Evolutionary conservation across 495 filamentous ascomycete genomes (phyloP), one percentile per base, ranked within the genome.

Genomic region (Penicillium waksmanii): DNA sequence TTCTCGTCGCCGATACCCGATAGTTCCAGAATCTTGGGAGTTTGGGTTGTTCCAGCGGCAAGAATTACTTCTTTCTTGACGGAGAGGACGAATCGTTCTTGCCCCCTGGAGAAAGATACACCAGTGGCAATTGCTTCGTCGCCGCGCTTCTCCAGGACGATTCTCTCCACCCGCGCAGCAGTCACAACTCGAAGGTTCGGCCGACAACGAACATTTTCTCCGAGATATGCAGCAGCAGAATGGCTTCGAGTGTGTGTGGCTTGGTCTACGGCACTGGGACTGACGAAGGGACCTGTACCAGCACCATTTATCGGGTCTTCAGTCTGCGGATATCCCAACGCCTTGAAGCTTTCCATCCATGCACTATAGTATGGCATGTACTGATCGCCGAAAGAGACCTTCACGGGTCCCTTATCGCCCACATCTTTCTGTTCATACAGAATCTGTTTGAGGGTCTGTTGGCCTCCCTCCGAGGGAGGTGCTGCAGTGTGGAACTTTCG

Each of bases 11-110:
- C 86, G 47, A 89, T 67, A 11, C 87, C 86, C 0, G 87, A 90
- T 0, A 85, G 76, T 63, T 89, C 85, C 10, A 89, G 74, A 2
- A 89, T 66, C 1, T 73, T 66, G 5, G 87, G 84, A 0, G 86
- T 80, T 13, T 80, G 77, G 18, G 82, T 72, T 10, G 81, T 64
- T 9, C 87, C 87, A n/a, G 80, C 81, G 1, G 85, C 84, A 1
- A 87, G 61, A 43, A 90, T 78, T 2, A 89, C 82, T 36, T 86
- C 82, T 38, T 76, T 83, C 11, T 65, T 71, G 1, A 81, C 87
- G 43, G 63, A 70, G 18, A 88, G 61, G 1, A 62, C 75, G 15
- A 64, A 58, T 19, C 31, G 19, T 11, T 64, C 33, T 5, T 66
- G 60, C 19, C 64, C 66, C 6, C 70, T 59, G 7, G 56, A 58